Base-by-base conservation (phyloP, 495 filamentous ascomycete genomes). In the Halenospora varia region DNA sequence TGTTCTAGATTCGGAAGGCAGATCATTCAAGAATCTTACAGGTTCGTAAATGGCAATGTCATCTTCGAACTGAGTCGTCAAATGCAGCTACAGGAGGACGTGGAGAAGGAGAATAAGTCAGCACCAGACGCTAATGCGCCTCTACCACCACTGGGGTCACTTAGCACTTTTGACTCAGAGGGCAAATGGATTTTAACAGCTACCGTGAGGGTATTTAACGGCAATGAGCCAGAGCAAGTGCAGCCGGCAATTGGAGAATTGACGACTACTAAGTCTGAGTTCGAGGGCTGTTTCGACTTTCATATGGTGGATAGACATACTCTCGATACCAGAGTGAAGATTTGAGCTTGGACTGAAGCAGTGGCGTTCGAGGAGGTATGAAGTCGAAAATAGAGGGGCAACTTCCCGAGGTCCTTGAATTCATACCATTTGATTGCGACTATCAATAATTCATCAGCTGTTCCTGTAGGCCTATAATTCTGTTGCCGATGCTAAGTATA, bases 321-420 rank as follows among this genome's bases (percentile, higher is more conserved):
- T 20, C 53, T 67, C 40, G 65, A 67, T 53, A 62, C 65, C 3
- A 65, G 65, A 39, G 60, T 66, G 17, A 62, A 53, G 51, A n/a
- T 35, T 10, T 55, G 26, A 53, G 47, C 25, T 42, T 56, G 20
- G 46, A 29, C 45, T 19, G 44, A 3, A n/a, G 49, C 18, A 22
- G n/a, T 23, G 24, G 35, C 6, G 2, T 29, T 45, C 4, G 42
- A 45, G 6, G 13, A 45, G 11, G 17, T 6, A 20, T 45, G 4
- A 45, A 3, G 4, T 9, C 3, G 6, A 4, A n/a, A 20, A 4
- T n/a, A 45, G 42, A 15, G 18, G 11, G 11, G 13, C 17, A 20
- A 9, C 3, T 20, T 45, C n/a, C n/a, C 42, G 11, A 45, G 11
- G n/a, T 4, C 11, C 18, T 45, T 20, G 17, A 45, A n/a, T 45